Conservation (phyloP, 1,284 basidiomycete species). For the Neonothopanus nambi region DNA sequence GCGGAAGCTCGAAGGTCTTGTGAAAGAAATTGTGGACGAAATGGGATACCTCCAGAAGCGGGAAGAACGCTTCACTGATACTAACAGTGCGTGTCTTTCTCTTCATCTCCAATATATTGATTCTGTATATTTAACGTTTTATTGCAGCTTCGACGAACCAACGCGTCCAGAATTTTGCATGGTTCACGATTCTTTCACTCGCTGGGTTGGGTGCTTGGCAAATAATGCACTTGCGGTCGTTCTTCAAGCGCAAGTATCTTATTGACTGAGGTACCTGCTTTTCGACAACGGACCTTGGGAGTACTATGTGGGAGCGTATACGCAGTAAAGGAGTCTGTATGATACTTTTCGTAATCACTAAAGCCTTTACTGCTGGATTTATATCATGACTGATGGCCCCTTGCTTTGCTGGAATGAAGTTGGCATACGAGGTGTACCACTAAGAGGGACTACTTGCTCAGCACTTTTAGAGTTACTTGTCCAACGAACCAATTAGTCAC, state of each 20-base stretch:
- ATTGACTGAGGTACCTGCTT: slow-evolving; percentile 58
- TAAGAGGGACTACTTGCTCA: no score
- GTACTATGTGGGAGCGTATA: not conserved
- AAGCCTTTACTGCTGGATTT: no score
- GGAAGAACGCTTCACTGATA: slow-evolving; percentile 88
- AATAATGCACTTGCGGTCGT: slow-evolving; percentile 88
- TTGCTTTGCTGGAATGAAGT: no score
- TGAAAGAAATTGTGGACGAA: slow-evolving; percentile 94
- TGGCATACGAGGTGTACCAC: no score
- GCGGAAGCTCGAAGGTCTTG: slow-evolving; percentile 93
- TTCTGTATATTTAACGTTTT: not conserved
- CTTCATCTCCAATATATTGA: not conserved
- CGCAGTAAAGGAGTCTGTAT: not conserved
- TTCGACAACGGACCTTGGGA: no score
- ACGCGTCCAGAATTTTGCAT: slow-evolving; percentile 92
- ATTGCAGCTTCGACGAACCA: slow-evolving; percentile 85
- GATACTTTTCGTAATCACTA: not conserved
- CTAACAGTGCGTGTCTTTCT: slow-evolving; percentile 72
- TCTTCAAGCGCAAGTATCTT: slow-evolving; percentile 97
- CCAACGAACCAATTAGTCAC: no score
- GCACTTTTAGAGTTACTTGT: no score
- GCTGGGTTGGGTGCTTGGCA: slow-evolving; percentile 92
- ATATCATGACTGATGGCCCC: no score
- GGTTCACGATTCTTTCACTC: slow-evolving; percentile 82
- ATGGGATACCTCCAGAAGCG: slow-evolving; percentile 89